These are phyloP conservation scores for Gilbertella persicaria DNA, from an alignment of 371 early-diverging fungal genomes.

Conservation along the genomic window DNA sequence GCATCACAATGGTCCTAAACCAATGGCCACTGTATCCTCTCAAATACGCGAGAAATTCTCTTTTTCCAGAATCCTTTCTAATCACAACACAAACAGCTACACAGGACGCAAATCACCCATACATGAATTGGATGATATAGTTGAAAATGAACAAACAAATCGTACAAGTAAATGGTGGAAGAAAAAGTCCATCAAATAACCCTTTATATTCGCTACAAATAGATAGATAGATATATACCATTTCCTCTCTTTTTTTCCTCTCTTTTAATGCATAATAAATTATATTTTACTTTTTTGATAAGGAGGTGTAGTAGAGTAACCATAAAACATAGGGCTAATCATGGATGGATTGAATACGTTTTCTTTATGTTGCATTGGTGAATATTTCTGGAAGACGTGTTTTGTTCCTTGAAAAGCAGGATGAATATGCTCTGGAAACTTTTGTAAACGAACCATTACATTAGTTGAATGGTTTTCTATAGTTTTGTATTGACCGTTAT, in stretches of 20 bases:
- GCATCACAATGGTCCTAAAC: constrained; percentile 26
- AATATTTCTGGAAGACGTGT: background rate
- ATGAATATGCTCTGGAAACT: background rate
- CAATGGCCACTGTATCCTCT: constrained; percentile 34
- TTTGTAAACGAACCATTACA: background rate
- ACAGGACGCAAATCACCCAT: too few species aligned
- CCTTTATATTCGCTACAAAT: background rate
- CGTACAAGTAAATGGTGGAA: constrained; percentile 8
- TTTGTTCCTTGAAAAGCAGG: constrained; percentile 14
- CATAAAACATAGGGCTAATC: constrained; percentile 39
- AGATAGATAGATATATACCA: background rate
- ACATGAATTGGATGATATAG: constrained; percentile 8
- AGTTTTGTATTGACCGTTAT: too few species aligned
- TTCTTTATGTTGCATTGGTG: constrained; percentile 9
- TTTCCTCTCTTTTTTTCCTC: too few species aligned
- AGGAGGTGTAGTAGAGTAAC: constrained; percentile 22
- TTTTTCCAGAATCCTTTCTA: constrained; percentile 30
- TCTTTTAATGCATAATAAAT: constrained; percentile 3
- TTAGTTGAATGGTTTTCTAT: too few species aligned
- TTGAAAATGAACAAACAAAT: background rate
- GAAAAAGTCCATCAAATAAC: constrained; percentile 8
- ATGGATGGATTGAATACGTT: constrained; percentile 29
- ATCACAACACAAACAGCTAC: constrained; percentile 2
- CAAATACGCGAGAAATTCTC: constrained; percentile 37
- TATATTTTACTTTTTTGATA: constrained; percentile 13